phyloP scores from a whole-genome alignment of 495 filamentous ascomycete genomes.

The Hypoxylon subgilvum region DNA sequence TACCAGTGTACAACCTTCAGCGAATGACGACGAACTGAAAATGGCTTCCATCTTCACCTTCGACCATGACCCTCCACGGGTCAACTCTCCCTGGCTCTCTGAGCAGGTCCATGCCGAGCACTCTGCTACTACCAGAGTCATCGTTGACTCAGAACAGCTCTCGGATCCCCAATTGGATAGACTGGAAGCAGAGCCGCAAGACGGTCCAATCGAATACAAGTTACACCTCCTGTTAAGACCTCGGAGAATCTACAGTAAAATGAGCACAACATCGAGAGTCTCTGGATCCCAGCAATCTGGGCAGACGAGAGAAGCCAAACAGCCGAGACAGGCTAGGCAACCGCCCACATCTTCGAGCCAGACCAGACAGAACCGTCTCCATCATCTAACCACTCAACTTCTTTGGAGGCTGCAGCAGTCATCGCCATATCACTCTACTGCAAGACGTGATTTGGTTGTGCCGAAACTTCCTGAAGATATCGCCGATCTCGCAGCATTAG shows the following conservation, averaged over 20 bases:
- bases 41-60: constrained; percentile 98
- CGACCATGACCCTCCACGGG: constrained; percentile 83
- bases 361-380: constrained; percentile 79
- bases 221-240: constrained; percentile 86
- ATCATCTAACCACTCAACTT: constrained; percentile 92
- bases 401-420: constrained; percentile 96
- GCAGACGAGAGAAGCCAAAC: constrained; percentile 65
- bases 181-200: constrained; percentile 88
- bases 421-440: constrained; percentile 84
- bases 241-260: constrained; percentile 71
- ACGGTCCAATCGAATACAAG: constrained; percentile 95
- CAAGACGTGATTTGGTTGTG: constrained; percentile 67
- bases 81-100: constrained; percentile 86
- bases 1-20: background rate
- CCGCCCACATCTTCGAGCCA: constrained; percentile 56
- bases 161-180: constrained; percentile 76
- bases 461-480: constrained; percentile 72
- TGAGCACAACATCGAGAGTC: constrained; percentile 52
- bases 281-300: constrained; percentile 64
- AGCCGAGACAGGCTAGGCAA: constrained; percentile 41
- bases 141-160: constrained; percentile 57
- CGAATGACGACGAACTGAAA: background rate
- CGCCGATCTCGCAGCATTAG: constrained; percentile 56
- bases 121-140: constrained; percentile 39
- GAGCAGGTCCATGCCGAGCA: constrained; percentile 43